A percentile compares a stretch with the other conserved stretches of the same genome.
Conservation (phyloP, 352 stramenopile species). For the Aphanomyces astaci region DNA sequence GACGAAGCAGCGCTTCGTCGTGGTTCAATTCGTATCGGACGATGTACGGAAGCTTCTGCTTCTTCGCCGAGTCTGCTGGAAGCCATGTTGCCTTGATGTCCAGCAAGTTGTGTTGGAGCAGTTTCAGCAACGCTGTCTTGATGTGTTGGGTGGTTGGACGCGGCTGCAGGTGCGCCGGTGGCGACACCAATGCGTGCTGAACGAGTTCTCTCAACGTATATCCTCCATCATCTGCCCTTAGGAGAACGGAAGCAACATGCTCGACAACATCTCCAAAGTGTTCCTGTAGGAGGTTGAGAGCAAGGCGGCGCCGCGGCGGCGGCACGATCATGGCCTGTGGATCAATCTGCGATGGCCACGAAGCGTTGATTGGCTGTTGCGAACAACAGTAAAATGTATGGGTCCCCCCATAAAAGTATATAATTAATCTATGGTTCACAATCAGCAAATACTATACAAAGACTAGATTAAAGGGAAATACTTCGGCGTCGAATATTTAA, state of each 20-base stretch:
- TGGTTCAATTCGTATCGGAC: slow-evolving; percentile 54
- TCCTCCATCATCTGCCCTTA: slow-evolving; percentile 60
- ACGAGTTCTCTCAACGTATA: slow-evolving; percentile 60
- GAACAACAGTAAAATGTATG: background rate
- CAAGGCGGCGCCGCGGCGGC: slow-evolving; percentile 62
- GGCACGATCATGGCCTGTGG: slow-evolving; percentile 38
- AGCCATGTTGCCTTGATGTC: slow-evolving; percentile 35
- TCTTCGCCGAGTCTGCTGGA: background rate
- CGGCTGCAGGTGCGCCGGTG: slow-evolving; percentile 24
- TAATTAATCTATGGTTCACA: too few species aligned
- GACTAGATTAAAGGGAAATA: too few species aligned
- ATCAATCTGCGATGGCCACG: background rate
- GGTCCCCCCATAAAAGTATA: background rate
- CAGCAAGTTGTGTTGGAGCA: slow-evolving; percentile 83
- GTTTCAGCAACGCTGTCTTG: slow-evolving; percentile 75
- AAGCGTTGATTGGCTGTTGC: background rate
- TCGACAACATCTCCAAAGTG: slow-evolving; percentile 71
- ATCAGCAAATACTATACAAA: too few species aligned
- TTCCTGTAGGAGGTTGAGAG: slow-evolving; percentile 65
- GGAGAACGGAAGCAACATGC: slow-evolving; percentile 44
- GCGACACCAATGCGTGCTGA: slow-evolving; percentile 39
- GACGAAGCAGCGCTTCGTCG: slow-evolving; percentile 65
- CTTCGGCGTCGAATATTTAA: too few species aligned
- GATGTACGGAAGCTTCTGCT: slow-evolving; percentile 24
- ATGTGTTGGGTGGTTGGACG: slow-evolving; percentile 51